These are phyloP conservation scores for Leccinum arenicola DNA, from an alignment of 768 basidiomycete genomes.

Conservation along the genomic window DNA sequence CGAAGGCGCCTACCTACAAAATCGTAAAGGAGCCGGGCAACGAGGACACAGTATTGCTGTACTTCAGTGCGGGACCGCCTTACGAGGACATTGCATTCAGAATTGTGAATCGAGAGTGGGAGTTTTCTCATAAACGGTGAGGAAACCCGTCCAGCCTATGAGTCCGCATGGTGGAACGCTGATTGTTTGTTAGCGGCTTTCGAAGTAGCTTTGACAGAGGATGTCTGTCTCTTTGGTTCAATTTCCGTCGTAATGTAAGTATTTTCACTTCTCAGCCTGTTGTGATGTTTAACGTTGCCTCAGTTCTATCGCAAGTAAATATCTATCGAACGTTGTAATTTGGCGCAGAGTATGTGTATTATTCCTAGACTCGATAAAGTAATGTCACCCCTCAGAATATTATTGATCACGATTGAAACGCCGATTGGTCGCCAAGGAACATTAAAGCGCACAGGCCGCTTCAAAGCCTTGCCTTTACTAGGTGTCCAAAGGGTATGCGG, in stretches of 20 bases:
- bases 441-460: conserved; percentile 5
- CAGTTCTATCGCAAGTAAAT: conserved; percentile 81
- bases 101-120: conserved; percentile 98
- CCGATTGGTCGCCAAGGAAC: conserved; percentile 9
- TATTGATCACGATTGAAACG: conserved; percentile 12
- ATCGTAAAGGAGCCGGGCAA: conserved; percentile 93
- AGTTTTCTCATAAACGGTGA: conserved; percentile 94
- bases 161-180: conserved; percentile 15
- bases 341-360: conserved; percentile 20
- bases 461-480: conserved; percentile 15
- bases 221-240: conserved; percentile 94
- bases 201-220: conserved; percentile 96
- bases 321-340: conserved; percentile 16
- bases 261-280: conserved; percentile 5
- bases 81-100: conserved; percentile 99
- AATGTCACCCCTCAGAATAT: conserved; percentile 18
- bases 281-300: conserved; percentile 17
- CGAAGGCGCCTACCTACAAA: conserved; percentile 95
- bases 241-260: conserved; percentile 90
- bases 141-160: not conserved
- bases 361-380: conserved; percentile 24
- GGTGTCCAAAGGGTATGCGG: not conserved
- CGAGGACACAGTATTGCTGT: conserved; percentile 89
- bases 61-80: conserved; percentile 95
- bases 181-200: conserved; percentile 67